Base-by-base conservation (phyloP, 139 green algal genomes). In the Haematococcus sp. region DNA sequence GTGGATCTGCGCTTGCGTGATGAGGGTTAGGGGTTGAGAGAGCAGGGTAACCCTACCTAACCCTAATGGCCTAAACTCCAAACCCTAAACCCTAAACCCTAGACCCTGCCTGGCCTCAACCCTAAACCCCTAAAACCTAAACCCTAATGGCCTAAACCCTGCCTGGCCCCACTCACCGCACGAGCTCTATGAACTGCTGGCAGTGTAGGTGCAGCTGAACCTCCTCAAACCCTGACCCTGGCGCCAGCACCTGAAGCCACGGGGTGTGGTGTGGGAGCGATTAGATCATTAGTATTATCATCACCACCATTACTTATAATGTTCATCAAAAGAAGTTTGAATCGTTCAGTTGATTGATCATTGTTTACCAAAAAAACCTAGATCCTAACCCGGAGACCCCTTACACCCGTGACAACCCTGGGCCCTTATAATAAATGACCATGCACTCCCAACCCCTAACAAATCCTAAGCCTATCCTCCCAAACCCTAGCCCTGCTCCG, bases 141-240 rank as follows among this genome's bases (percentile, higher is more conserved):
- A n/a, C n/a, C n/a, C n/a, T n/a, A n/a, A n/a, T n/a, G n/a, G n/a
- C n/a, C n/a, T n/a, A n/a, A n/a, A 49, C 40, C 40, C 40, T 49
- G 11, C 40, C 40, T 11, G 11, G 33, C 44, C 2, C 15, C 30
- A 7, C 80, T 51, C 76, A 88, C 88, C 88, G 82, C n/a, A 95
- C 78, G 0, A 92, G 73, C 85, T 96, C 91, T 1, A 96, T 88
- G 75, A 89, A 95, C 56, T 91, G 82, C 59, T 94, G 86, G 74
- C 88, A 93, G 63, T 76, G 71, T 32, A 94, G 75, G 70, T 84
- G 75, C 73, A 93, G 90, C 44, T 75, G 74, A 35, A 91, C 81
- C 17, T 88, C 85, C 19, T 76, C 72, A 54, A 30, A 71, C 2
- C 71, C 46, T 2, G 15, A 28, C 19, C 59, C 40, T 31, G 69